phyloP scores from a whole-genome alignment of 495 filamentous ascomycete species.

The Penicillium goetzii region DNA sequence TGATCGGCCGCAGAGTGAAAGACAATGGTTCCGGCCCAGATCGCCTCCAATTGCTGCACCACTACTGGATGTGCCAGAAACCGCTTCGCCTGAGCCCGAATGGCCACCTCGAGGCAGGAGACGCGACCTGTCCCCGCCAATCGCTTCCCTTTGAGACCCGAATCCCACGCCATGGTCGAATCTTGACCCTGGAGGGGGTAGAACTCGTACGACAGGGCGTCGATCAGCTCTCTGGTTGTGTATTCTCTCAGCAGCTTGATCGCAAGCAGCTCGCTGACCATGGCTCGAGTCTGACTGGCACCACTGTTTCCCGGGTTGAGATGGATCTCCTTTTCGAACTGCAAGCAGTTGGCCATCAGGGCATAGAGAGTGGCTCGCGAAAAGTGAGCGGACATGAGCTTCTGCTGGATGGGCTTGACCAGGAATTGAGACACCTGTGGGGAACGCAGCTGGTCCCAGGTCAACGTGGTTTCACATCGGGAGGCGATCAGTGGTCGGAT shows the following conservation, averaged over 20 bases:
- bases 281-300: conserved; percentile 76
- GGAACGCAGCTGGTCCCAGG: conserved; percentile 94
- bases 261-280: conserved; percentile 89
- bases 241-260: conserved; percentile 90
- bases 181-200: conserved; percentile 82
- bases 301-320: conserved; percentile 80
- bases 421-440: conserved; percentile 95
- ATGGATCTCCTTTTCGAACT: conserved; percentile 86
- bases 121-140: conserved; percentile 67
- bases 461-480: conserved; percentile 85
- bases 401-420: conserved; percentile 86
- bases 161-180: conserved; percentile 42
- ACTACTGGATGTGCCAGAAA: conserved; percentile 89
- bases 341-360: conserved; percentile 88
- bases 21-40: conserved; percentile 92
- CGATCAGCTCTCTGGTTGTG: conserved; percentile 81
- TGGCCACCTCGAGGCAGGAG: conserved; percentile 88
- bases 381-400: conserved; percentile 77
- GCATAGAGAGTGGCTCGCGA: conserved; percentile 85
- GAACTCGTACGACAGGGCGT: conserved; percentile 92
- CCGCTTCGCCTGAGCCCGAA: conserved; percentile 84
- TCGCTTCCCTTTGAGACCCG: conserved; percentile 36
- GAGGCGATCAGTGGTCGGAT: conserved; percentile 80
- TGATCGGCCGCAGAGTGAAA: conserved; percentile 86
- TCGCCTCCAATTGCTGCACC: conserved; percentile 89